phyloP scores from a whole-genome alignment of 202 grass and related monocot species.

The Bolboschoenoplectus hybrid region DNA sequence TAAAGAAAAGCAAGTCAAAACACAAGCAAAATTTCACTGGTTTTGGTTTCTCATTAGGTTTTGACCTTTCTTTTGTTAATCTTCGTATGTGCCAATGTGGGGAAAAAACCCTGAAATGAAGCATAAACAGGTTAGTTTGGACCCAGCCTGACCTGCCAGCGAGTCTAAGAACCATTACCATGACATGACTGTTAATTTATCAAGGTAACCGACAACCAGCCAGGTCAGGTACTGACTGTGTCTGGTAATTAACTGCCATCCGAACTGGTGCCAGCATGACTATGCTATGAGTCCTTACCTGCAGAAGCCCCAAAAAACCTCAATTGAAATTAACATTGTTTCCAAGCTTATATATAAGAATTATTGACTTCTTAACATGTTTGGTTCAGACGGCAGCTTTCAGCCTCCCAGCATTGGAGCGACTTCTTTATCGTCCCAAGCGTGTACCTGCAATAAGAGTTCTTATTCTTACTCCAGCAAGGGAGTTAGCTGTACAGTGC shows the following conservation, averaged over 20 bases:
- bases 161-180: not conserved
- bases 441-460: conserved; percentile 89
- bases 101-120: not conserved
- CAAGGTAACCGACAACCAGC: not conserved
- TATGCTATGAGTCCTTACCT: not conserved
- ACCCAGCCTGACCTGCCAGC: not conserved
- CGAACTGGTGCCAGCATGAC: not conserved
- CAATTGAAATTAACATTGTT: conserved; percentile 29
- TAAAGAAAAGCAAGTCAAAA: not conserved
- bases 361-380: conserved; percentile 36
- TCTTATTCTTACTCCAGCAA: conserved; percentile 91
- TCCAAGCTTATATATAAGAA: not conserved
- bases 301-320: not conserved
- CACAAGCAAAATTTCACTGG: not conserved
- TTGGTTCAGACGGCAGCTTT: conserved; percentile 89
- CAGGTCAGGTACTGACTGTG: not conserved
- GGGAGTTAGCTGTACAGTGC: conserved; percentile 95
- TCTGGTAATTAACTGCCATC: not conserved
- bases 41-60: not conserved
- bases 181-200: not conserved
- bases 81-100: not conserved
- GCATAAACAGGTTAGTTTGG: not conserved
- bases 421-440: conserved; percentile 89
- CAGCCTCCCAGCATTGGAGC: conserved; percentile 79
- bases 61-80: not conserved